Evolutionary conservation across 805 yeast genomes (phyloP).

Genomic region (Barnettozyma sucrosica): DNA sequence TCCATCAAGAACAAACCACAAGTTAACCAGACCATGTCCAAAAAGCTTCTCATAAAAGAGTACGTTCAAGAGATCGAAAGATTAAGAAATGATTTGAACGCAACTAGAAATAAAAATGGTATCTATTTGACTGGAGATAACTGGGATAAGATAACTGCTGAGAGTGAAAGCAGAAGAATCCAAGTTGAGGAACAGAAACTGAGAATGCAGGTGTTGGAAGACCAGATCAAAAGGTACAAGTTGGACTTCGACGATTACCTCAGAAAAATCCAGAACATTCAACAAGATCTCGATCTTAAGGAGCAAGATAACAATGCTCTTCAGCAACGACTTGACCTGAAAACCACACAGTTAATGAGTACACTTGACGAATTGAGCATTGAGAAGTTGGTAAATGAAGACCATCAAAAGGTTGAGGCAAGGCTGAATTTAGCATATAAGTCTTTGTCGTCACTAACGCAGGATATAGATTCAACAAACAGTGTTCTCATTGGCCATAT

Average conservation of each 20-base stretch:
- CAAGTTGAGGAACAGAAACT: constrained; percentile 46
- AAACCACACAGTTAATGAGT: constrained; percentile 4
- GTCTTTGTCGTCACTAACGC: constrained; percentile 4
- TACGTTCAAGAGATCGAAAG: constrained; percentile 49
- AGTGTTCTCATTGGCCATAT: constrained; percentile 19
- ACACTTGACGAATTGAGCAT: constrained; percentile 13
- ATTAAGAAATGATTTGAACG: constrained; percentile 52
- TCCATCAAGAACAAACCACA: constrained; percentile 66
- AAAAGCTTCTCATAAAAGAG: constrained; percentile 49
- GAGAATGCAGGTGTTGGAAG: constrained; percentile 41
- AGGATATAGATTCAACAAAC: constrained; percentile 9
- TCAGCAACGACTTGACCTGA: constrained; percentile 8
- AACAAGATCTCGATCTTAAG: constrained; percentile 11
- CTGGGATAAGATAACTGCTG: constrained; percentile 39
- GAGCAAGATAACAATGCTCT: constrained; percentile 10
- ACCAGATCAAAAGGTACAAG: constrained; percentile 38
- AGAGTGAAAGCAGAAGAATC: constrained; percentile 42
- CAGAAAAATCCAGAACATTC: constrained; percentile 19
- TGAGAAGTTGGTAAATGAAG: constrained; percentile 15
- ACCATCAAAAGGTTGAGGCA: constrained; percentile 18
- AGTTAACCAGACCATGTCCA: constrained; percentile 52
- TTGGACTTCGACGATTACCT: constrained; percentile 34
- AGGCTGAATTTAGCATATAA: constrained; percentile 17
- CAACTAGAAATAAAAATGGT: constrained; percentile 62
- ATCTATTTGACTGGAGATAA: constrained; percentile 52